Evolutionary conservation across 306 rosid genomes (phyloP).

Genomic region (Begonia peltatifolia): DNA sequence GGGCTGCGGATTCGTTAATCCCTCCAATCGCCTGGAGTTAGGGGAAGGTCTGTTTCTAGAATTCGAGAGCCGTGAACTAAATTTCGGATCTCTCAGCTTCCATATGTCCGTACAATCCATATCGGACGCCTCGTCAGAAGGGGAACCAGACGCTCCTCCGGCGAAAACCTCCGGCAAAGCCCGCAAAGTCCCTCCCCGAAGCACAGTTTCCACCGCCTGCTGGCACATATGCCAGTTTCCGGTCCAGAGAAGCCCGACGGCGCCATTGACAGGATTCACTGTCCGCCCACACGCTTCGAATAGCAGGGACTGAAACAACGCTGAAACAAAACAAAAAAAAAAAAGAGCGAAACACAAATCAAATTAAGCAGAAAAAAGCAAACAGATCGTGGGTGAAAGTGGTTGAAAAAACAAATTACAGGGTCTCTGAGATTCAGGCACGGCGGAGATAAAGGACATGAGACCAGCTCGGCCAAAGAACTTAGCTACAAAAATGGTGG

Average conservation of each 20-base stretch:
- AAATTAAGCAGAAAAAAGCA: neutral
- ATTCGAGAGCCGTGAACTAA: neutral
- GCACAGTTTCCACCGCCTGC: slow-evolving; percentile 45
- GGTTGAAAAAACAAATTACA: slow-evolving; percentile 19
- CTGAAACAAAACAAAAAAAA: slow-evolving; percentile 16
- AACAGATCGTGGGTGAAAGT: neutral
- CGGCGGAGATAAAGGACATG: slow-evolving; percentile 89
- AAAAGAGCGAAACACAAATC: neutral
- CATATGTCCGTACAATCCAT: slow-evolving; percentile 7
- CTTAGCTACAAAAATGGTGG: slow-evolving; percentile 83
- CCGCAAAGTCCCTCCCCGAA: slow-evolving; percentile 33
- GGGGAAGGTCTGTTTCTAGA: neutral
- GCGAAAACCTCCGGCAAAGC: slow-evolving; percentile 20
- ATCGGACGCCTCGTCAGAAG: slow-evolving; percentile 2
- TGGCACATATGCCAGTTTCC: slow-evolving; percentile 83
- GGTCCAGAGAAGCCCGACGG: slow-evolving; percentile 53
- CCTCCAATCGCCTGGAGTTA: neutral
- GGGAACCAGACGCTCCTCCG: slow-evolving; percentile 1
- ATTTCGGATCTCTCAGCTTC: slow-evolving; percentile 4
- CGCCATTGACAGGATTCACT: slow-evolving; percentile 72
- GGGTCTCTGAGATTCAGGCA: slow-evolving; percentile 55
- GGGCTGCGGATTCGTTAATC: neutral
- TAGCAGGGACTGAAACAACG: slow-evolving; percentile 63
- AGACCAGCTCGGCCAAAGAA: slow-evolving; percentile 95
- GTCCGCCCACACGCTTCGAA: slow-evolving; percentile 81